Evolutionary conservation across 2,329 filamentous ascomycete genomes (phyloP).

Genomic region (Cercospora sp.): DNA sequence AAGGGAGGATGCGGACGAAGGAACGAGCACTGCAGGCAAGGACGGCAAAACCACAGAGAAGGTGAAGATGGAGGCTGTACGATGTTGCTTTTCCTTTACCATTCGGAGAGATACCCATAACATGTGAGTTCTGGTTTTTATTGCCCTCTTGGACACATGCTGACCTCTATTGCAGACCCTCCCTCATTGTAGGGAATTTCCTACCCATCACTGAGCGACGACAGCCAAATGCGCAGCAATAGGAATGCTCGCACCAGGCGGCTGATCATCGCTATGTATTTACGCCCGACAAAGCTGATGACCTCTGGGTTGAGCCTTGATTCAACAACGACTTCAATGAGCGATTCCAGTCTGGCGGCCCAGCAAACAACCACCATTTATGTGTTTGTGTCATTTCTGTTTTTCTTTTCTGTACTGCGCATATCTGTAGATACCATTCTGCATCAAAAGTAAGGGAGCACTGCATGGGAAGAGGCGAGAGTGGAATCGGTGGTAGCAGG

Average conservation of each 20-base stretch:
- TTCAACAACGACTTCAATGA: not conserved
- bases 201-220: slow-evolving; percentile 65
- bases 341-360: not conserved
- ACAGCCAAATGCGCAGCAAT: slow-evolving; percentile 21
- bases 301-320: not conserved
- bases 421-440: not conserved
- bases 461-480: not conserved
- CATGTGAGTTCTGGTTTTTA: slow-evolving; percentile 66
- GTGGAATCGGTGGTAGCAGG: not conserved
- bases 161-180: slow-evolving; percentile 63
- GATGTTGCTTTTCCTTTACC: slow-evolving; percentile 97
- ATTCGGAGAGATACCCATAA: slow-evolving; percentile 94
- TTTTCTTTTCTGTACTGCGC: not conserved
- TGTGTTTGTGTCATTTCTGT: not conserved
- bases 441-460: not conserved
- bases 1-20: slow-evolving; percentile 6
- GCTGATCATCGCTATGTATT: slow-evolving; percentile 1
- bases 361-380: not conserved
- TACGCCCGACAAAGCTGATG: not conserved
- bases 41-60: slow-evolving; percentile 40
- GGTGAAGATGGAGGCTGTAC: slow-evolving; percentile 60
- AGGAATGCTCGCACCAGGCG: slow-evolving; percentile 13
- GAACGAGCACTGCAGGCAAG: slow-evolving; percentile 38
- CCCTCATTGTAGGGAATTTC: slow-evolving; percentile 95
- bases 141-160: not conserved